Evolutionary conservation across 2,329 filamentous ascomycete species (phyloP), one percentile per base, ranked within the genome.

Genomic region (Seiridium unicorne): DNA sequence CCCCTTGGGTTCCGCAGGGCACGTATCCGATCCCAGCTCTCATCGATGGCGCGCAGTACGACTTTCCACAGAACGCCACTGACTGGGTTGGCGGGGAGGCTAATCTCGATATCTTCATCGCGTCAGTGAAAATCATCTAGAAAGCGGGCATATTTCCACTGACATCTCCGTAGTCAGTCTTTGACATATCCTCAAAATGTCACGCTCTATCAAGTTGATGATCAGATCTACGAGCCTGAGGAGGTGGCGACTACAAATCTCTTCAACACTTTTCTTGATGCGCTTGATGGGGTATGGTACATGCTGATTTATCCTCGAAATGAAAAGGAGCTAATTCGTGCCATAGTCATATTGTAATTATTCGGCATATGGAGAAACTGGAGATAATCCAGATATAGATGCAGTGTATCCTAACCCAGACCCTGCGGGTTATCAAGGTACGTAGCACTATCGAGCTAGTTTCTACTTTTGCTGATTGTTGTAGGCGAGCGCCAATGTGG

Each of bases 341-440:
- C 5, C 9, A 11, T 47, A 58, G 56, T 77, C 75, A 35, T 68
- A 68, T 58, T 68, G 66, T 53, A 66, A 60, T 8, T 66, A 62
- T 35, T 55, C 59, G 6, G 66, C 65, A 35, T 68, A 62, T 51
- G 66, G 66, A 44, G 66, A 68, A 61, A 68, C 64, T 51, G 66
- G 66, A 44, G 53, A 68, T 51, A 46, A 57, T 26, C 58, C 61
- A 2, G 60, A 59, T 26, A 44, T 31, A 36, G 66, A 69, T 31
- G 63, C 66, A 2, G 13, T 38, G 3, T 84, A 84, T 63, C 82
- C 81, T 0, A 76, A 84, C 63, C 71, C 74, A 0, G 64, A 69
- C 8, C 31, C 68, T 0, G 79, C 74, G 38, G 82, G 81, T 26
- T 85, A 78, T 55, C 64, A 80, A 61, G 80, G 80, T 32, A 53